These are phyloP conservation scores for Leptomonas seymouri DNA, from an alignment of 208 protist species.

Conservation along the genomic window DNA sequence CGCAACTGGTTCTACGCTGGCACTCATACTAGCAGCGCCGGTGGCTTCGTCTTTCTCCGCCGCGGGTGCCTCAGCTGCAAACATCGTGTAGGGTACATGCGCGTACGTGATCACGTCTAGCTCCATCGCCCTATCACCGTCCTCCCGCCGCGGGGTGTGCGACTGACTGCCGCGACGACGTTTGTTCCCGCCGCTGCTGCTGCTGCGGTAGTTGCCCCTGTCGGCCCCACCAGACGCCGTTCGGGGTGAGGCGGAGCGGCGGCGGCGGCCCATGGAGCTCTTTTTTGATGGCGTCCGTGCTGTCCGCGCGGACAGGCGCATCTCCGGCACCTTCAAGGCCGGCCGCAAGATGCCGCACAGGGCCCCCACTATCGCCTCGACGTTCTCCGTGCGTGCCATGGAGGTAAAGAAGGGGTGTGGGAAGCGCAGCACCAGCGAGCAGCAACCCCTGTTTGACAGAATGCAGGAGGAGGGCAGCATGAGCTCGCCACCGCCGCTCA, in stretches of 20 bases:
- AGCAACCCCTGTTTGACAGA: slow-evolving; percentile 47
- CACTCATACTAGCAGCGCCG: background rate
- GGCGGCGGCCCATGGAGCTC: background rate
- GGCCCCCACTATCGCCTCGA: slow-evolving; percentile 75
- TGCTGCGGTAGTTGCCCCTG: background rate
- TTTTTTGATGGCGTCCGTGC: slow-evolving; percentile 9
- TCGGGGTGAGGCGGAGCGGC: slow-evolving; percentile 19
- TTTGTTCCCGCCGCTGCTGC: background rate
- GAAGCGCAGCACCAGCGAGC: slow-evolving; percentile 76
- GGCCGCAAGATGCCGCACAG: slow-evolving; percentile 68
- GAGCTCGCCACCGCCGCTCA: slow-evolving; percentile 68
- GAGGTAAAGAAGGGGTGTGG: slow-evolving; percentile 42
- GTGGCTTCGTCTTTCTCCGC: background rate
- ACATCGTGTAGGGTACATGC: slow-evolving; percentile 57
- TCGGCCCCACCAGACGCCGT: slow-evolving; percentile 7
- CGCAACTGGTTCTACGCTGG: background rate
- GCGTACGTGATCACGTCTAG: slow-evolving; percentile 45
- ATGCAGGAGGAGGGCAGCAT: slow-evolving; percentile 71
- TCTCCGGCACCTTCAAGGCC: slow-evolving; percentile 20
- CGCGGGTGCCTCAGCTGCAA: slow-evolving; percentile 19
- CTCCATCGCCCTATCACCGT: slow-evolving; percentile 3
- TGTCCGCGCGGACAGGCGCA: slow-evolving; percentile 19
- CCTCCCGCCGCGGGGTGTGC: background rate
- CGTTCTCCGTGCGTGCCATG: slow-evolving; percentile 54
- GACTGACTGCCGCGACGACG: slow-evolving; percentile 15